Evolutionary conservation across 2,329 filamentous ascomycete genomes (phyloP), one percentile per base, ranked within the genome.

Genomic region (Hysterium pulicare): DNA sequence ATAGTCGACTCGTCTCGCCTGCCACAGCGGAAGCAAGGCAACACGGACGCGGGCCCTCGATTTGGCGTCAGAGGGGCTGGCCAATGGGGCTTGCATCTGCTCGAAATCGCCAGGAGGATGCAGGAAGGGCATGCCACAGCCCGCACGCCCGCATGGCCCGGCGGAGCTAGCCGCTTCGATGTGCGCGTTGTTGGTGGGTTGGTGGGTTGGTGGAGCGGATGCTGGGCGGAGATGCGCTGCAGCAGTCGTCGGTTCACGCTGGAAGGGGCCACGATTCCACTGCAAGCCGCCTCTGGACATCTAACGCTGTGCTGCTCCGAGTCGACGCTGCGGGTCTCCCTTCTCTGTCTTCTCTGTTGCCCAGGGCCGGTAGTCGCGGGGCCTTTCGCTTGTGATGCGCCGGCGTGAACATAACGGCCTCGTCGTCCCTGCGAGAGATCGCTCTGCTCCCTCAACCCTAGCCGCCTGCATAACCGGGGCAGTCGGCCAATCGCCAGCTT

Each of bases 201-300:
- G 13, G 34, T 23, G 34, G 34, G 44, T 34, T 40, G 37, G 20
- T 10, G n/a, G n/a, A n/a, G n/a, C n/a, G n/a, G n/a, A n/a, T n/a
- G n/a, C n/a, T n/a, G n/a, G n/a, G n/a, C 21, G 24, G 20, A 11
- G 28, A 10, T 9, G 23, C 31, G 16, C 20, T 19, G 8, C 35
- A 19, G 19, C 6, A 21, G 33, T 23, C 32, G 37, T 13, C 32
- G n/a, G n/a, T n/a, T n/a, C n/a, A n/a, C n/a, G n/a, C n/a, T n/a
- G n/a, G 42, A 47, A n/a, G n/a, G 32, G 21, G 32, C 32, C 32
- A 34, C 32, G 32, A 34, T 19, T 34, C 11, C 32, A n/a, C 10
- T 38, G 46, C 42, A 33, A 48, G 46, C 9, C 19, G 9, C 53
- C 41, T 49, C n/a, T n/a, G n/a, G n/a, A n/a, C n/a, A n/a, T n/a